Evolutionary conservation across 169 alveolate genomes (phyloP).

Genomic region (Eimeria acervulina): DNA sequence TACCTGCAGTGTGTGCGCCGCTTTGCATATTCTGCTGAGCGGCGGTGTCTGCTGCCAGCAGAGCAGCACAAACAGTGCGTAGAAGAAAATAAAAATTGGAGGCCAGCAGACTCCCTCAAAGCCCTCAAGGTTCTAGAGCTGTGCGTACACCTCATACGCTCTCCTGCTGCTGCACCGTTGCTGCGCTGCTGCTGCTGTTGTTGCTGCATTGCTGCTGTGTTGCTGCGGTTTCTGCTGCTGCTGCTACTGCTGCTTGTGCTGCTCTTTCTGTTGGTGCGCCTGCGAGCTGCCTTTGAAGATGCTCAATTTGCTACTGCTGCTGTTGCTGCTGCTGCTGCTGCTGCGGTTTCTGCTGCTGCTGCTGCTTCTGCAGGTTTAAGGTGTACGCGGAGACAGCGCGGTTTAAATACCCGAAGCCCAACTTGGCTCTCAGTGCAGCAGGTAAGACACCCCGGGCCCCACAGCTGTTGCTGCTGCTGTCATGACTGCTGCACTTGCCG

Average conservation of each 20-base stretch:
- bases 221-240: no score
- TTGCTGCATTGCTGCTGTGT: not conserved
- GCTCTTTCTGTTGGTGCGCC: no score
- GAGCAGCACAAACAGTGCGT: conserved; percentile 21
- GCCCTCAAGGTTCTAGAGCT: not conserved
- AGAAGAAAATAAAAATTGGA: not conserved
- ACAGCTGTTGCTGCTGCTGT: no score
- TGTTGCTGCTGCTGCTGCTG: not conserved
- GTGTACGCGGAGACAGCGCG: not conserved
- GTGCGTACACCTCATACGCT: not conserved
- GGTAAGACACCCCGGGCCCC: not conserved
- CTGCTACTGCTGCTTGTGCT: no score
- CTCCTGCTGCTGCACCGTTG: not conserved
- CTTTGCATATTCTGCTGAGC: not conserved
- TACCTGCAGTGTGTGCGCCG: conserved; percentile 45
- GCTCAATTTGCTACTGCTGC: not conserved
- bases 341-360: conserved; percentile 6
- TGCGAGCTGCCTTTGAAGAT: no score
- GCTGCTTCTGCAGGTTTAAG: conserved; percentile 13
- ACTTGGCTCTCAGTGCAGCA: not conserved
- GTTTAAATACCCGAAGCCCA: not conserved
- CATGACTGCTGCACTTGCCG: not conserved
- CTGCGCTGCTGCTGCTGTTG: conserved; percentile 7
- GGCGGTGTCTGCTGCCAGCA: not conserved
- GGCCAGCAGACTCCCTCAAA: not conserved